Percentiles rank a stretch among this genome's conserved stretches.
These are phyloP conservation scores for Mycena filopes DNA, from an alignment of 768 basidiomycete species.

Conservation along the genomic window DNA sequence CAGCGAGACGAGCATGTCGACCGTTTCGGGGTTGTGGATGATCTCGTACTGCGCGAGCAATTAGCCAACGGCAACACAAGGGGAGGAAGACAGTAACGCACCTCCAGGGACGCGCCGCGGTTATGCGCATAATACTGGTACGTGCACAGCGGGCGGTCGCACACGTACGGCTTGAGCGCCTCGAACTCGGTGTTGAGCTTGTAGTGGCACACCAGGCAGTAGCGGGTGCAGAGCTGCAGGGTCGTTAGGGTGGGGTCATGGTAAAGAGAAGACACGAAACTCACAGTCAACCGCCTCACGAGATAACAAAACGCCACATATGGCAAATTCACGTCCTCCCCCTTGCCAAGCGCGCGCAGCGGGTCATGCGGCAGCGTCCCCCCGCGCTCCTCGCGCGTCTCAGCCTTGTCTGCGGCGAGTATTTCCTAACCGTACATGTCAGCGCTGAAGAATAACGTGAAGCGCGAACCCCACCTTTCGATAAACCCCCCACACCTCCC, in stretches of 20 bases:
- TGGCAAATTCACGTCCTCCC: constrained; percentile 63
- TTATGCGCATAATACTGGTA: constrained; percentile 78
- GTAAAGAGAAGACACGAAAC: constrained; percentile 20
- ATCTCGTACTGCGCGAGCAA: constrained; percentile 68
- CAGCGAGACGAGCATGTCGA: constrained; percentile 76
- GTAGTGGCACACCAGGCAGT: constrained; percentile 81
- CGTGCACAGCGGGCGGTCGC: constrained; percentile 69
- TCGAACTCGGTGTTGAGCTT: constrained; percentile 62
- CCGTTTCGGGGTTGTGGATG: constrained; percentile 66
- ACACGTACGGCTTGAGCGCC: constrained; percentile 80
- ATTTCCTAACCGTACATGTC: too few species aligned
- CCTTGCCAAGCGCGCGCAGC: constrained; percentile 45
- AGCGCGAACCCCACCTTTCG: constrained; percentile 32
- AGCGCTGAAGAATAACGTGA: too few species aligned
- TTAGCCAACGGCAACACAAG: neutral
- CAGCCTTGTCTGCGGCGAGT: constrained; percentile 55
- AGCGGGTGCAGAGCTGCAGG: constrained; percentile 68
- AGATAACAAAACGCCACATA: constrained; percentile 74
- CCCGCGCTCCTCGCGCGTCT: constrained; percentile 48
- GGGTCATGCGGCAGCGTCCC: constrained; percentile 69
- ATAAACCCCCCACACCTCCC: constrained; percentile 48
- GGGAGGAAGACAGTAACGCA: constrained; percentile 37
- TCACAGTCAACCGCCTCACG: constrained; percentile 68
- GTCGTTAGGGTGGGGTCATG: constrained; percentile 1
- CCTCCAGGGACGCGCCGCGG: constrained; percentile 75